phyloP scores from a whole-genome alignment of 1,139 yeast genomes.

The Taphrina sp. region DNA sequence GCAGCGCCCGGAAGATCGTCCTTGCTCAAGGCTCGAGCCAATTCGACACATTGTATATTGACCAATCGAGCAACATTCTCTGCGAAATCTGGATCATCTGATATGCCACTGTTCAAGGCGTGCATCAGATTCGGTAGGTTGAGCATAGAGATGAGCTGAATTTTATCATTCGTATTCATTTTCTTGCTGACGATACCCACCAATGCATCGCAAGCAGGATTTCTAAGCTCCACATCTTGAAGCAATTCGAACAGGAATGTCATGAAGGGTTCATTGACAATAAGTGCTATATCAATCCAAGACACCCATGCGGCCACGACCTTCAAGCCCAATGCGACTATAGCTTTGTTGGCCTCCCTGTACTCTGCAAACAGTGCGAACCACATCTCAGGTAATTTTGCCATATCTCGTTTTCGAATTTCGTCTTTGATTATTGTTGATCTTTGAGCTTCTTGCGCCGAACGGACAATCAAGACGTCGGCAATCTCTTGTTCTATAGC shows the following conservation, averaged over 20 bases:
- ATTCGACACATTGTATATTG: conserved; percentile 73
- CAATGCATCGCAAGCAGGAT: conserved; percentile 68
- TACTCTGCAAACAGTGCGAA: conserved; percentile 51
- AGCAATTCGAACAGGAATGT: conserved; percentile 63
- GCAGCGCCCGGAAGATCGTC: conserved; percentile 44
- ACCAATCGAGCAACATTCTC: conserved; percentile 74
- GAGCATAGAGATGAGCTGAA: conserved; percentile 68
- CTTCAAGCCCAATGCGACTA: conserved; percentile 59
- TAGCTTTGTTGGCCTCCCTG: conserved; percentile 47
- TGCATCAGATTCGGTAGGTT: conserved; percentile 60
- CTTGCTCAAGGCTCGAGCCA: conserved; percentile 63
- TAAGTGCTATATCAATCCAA: conserved; percentile 89
- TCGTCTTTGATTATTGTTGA: conserved; percentile 75
- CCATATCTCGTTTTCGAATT: conserved; percentile 74
- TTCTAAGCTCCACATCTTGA: conserved; percentile 51
- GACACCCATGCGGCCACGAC: conserved; percentile 83
- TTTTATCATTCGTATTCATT: conserved; percentile 84
- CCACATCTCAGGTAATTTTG: conserved; percentile 67
- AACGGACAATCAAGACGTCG: conserved; percentile 76
- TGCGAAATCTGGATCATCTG: conserved; percentile 63
- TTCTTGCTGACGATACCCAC: conserved; percentile 83
- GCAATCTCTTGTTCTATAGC: conserved; percentile 90
- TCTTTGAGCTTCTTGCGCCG: conserved; percentile 58
- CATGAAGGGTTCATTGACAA: conserved; percentile 67
- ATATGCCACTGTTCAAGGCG: conserved; percentile 44